These are phyloP conservation scores for Orbilia quercus DNA, from an alignment of 2,329 filamentous ascomycete genomes.

Conservation along the genomic window DNA sequence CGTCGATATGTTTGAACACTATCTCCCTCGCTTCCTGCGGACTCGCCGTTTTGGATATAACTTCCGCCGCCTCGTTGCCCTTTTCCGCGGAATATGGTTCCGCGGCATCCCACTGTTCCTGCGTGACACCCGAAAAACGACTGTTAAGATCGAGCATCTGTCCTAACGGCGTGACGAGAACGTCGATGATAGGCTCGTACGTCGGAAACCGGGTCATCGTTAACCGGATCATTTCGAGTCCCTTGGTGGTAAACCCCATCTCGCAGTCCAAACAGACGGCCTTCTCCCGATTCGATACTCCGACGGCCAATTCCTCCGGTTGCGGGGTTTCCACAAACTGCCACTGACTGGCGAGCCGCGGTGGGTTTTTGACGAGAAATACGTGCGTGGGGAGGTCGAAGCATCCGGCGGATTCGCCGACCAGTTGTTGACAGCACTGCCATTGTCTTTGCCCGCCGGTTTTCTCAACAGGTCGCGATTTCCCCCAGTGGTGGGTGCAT, in stretches of 20 bases:
- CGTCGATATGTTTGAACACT: conserved; percentile 79
- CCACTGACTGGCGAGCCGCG: conserved; percentile 79
- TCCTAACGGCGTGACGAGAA: conserved; percentile 84
- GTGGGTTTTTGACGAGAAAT: conserved; percentile 82
- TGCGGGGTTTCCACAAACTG: conserved; percentile 80
- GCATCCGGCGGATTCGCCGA: conserved; percentile 81
- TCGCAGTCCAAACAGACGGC: conserved; percentile 94
- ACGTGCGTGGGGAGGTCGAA: conserved; percentile 78
- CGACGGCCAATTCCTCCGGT: conserved; percentile 56
- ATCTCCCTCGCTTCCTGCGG: conserved; percentile 79
- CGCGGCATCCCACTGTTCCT: conserved; percentile 79
- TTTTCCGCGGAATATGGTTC: conserved; percentile 63
- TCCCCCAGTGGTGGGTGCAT: conserved; percentile 85
- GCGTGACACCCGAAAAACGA: conserved; percentile 85
- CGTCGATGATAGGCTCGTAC: conserved; percentile 79
- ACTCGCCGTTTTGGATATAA: conserved; percentile 80
- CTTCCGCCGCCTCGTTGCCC: conserved; percentile 71
- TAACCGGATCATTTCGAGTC: conserved; percentile 87
- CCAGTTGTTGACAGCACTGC: conserved; percentile 79
- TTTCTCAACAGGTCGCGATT: conserved; percentile 69
- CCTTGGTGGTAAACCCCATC: conserved; percentile 92
- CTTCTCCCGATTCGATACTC: conserved; percentile 61
- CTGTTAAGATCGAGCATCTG: conserved; percentile 91
- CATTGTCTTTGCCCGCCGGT: conserved; percentile 70
- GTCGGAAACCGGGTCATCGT: conserved; percentile 89